Evolutionary conservation across 1,284 basidiomycete genomes (phyloP), one percentile per base, ranked within the genome.

Genomic region (Stereum hirsutum): DNA sequence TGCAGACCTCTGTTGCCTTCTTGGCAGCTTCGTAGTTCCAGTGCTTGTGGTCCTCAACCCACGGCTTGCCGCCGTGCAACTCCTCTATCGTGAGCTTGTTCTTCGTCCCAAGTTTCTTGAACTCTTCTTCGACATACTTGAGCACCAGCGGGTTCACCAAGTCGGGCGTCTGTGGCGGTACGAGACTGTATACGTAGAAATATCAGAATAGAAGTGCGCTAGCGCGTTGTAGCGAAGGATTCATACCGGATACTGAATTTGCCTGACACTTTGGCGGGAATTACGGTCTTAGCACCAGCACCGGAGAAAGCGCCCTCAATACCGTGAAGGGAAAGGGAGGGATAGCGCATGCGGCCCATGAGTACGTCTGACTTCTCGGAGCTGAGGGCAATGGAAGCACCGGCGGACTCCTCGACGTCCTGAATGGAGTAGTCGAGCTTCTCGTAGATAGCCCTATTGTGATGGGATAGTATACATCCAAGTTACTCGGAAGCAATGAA

Each of bases 301-400:
- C 85, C 88, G 47, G 81, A 89, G 72, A 98, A 98, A 4, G 94
- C 96, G 44, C 96, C 95, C 64, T 98, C 92, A 56, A 99, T 95
- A 21, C 95, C 96, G 63, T 99, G 95, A 14, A 99, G 67, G 3
- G 91, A 95, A 47, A 99, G 74, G 48, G 83, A 88, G 1, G 93
- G 91, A 63, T 82, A 77, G 39, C 85, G 75, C 89, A 91, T 91
- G 52, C 90, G 80, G 27, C 82, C 88, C 91, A 95, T 96, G 39
- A 96, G 68, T 4, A 89, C 83, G n/a, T 73, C 68, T 25, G 83
- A 78, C 61, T 93, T 94, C 62, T 95, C 85, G 8, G 78, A 67
- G 4, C 81, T 84, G 39, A 98, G 61, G 0, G 89, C 83, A 48
- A 89, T 84, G 47, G 75, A 57, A 24, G 74, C 88, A 25, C 94